Base-by-base conservation (phyloP, 2,329 filamentous ascomycete genomes). In the Aspergillus carbonarius region DNA sequence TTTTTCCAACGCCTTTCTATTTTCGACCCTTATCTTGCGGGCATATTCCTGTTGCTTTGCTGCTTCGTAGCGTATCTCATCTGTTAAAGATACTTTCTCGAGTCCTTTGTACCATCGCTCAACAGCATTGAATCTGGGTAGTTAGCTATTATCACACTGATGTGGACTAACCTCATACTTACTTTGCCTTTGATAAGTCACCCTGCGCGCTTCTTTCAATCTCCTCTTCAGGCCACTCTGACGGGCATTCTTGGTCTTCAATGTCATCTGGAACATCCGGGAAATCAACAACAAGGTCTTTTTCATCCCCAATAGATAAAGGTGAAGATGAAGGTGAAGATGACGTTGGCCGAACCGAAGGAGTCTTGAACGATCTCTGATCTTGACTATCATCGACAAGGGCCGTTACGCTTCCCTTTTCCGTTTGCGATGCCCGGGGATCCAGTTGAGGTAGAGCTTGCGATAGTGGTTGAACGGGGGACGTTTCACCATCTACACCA, bases 31-130 rank as follows among this genome's bases (percentile, higher is more conserved):
- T n/a, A 50, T 63, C 18, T 46, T 48, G 0, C 57, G 54, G 2
- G 53, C 47, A 5, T 54, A 34, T 17, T 60, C 54, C 1, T 58
- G 25, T 25, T 46, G 47, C 17, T 37, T 60, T 12, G 63, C 64
- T 27, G 20, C 23, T 44, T 60, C 55, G 12, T 58, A 62, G 5
- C 25, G 47, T 25, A 65, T 49, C n/a, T 5, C 34, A 12, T 66
- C 57, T 23, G 15, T 55, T 8, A 57, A 23, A 12, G 58, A 60
- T 8, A 58, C 61, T 12, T 54, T 51, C 3, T 46, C 5, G 10
- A 65, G 46, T 8, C 17, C 13, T 4, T 55, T 20, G 12, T 51
- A 66, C 50, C 59, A 55, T 12, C 18, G 20, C 23, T 65, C 13
- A 4, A 59, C 18, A 10, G 44, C 39, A 9, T 60, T 17, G 18